Conservation (phyloP, 2,329 filamentous ascomycete genomes). For the Arthrobotrys musiformis region DNA sequence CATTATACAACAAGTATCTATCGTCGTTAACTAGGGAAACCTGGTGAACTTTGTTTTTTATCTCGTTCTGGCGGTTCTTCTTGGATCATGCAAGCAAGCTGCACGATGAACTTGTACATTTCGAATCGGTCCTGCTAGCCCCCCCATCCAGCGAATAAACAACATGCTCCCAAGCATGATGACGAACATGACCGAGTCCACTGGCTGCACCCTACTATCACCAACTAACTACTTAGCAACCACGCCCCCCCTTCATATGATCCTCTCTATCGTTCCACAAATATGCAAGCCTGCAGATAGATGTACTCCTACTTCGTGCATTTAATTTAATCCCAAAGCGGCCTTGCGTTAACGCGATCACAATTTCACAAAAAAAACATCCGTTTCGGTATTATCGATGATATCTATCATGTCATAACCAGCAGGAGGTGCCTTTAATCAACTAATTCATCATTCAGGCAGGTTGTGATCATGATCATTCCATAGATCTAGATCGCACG, state of each 20-base stretch:
- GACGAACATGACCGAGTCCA: conserved; percentile 25
- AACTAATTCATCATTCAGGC: neutral
- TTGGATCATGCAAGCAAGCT: neutral
- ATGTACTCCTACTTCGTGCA: neutral
- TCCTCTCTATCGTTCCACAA: neutral
- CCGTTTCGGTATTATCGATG: neutral
- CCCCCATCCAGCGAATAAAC: conserved; percentile 35
- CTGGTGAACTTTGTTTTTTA: neutral
- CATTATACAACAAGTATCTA: too few relatives aligned
- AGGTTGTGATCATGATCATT: too few relatives aligned
- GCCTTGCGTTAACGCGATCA: too few relatives aligned
- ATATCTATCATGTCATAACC: neutral
- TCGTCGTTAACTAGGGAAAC: too few relatives aligned
- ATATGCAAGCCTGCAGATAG: conserved; percentile 9
- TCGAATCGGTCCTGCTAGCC: neutral
- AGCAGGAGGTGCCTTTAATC: conserved; percentile 27
- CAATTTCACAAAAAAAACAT: too few relatives aligned
- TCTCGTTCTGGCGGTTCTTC: neutral
- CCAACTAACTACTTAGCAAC: too few relatives aligned
- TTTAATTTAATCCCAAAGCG: conserved; percentile 4
- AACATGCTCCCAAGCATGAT: conserved; percentile 45
- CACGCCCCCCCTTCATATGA: neutral
- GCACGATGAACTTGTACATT: conserved; percentile 10
- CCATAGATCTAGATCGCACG: conserved; percentile 30
- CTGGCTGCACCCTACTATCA: conserved; percentile 13